Evolutionary conservation across 108 stramenopile genomes (phyloP).

Genomic region (Seminavis robusta): DNA sequence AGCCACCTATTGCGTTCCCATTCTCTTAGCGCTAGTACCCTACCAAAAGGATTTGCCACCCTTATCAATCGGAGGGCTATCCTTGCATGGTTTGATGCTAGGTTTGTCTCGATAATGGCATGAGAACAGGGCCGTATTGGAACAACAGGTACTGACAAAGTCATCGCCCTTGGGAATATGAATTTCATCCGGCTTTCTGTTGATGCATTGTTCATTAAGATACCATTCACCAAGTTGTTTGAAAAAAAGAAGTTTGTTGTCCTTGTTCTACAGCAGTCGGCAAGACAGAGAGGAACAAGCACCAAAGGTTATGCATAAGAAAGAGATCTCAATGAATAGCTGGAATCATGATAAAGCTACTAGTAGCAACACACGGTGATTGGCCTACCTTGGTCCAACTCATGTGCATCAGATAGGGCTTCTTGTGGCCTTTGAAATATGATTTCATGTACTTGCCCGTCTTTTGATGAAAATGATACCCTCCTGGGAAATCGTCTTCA

Average conservation of each 20-base stretch:
- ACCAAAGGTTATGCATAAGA: no score
- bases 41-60: slow-evolving; percentile 45
- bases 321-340: no score
- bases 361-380: no score
- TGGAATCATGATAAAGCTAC: no score
- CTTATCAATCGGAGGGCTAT: slow-evolving; percentile 41
- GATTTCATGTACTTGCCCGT: slow-evolving; percentile 10
- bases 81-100: slow-evolving; percentile 47
- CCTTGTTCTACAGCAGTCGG: no score
- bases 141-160: slow-evolving; percentile 40
- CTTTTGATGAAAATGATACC: slow-evolving; percentile 31
- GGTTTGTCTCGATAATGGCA: slow-evolving; percentile 74
- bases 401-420: slow-evolving; percentile 62
- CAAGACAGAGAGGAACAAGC: no score
- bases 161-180: no score
- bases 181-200: slow-evolving; percentile 14
- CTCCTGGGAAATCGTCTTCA: slow-evolving; percentile 56
- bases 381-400: slow-evolving; percentile 85
- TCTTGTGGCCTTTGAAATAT: slow-evolving; percentile 4
- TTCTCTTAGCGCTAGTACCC: no score
- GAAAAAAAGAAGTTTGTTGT: slow-evolving; percentile 69
- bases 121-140: slow-evolving; percentile 26
- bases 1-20: no score
- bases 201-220: slow-evolving; percentile 46
- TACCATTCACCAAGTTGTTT: slow-evolving; percentile 80